Conservation (phyloP, 225 moss, liverwort and hornwort species). For the Lunularia cruciata region DNA sequence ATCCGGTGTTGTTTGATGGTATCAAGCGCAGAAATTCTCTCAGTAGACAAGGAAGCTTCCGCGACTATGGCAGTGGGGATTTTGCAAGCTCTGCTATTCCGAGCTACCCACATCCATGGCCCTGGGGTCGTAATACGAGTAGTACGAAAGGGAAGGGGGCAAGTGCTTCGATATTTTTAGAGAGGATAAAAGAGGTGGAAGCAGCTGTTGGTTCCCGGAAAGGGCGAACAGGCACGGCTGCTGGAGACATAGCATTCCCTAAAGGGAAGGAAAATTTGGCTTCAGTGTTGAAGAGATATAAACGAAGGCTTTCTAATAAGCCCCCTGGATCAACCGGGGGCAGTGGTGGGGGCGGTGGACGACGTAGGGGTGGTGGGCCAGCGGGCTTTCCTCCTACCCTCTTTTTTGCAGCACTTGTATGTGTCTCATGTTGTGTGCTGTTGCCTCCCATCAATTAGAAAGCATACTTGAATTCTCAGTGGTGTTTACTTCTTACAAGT, state of each 20-base stretch:
- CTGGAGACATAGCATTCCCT: conserved; percentile 89
- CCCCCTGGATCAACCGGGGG: conserved; percentile 48
- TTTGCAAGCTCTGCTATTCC: conserved; percentile 34
- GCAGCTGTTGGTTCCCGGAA: conserved; percentile 77
- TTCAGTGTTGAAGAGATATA: conserved; percentile 84
- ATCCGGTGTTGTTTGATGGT: conserved; percentile 24
- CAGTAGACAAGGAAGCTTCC: conserved; percentile 45
- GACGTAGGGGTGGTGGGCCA: conserved; percentile 37
- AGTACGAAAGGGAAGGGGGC: conserved; percentile 61
- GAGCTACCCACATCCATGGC: conserved; percentile 64
- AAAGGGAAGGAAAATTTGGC: conserved; percentile 94
- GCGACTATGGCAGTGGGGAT: conserved; percentile 49
- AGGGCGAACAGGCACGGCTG: conserved; percentile 88
- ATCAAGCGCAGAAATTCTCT: conserved; percentile 28
- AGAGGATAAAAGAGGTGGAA: conserved; percentile 93
- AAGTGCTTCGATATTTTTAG: conserved; percentile 64
- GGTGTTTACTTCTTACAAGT: conserved; percentile 20
- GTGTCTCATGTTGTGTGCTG: conserved; percentile 36
- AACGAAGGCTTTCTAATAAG: conserved; percentile 67
- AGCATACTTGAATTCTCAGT: conserved; percentile 9
- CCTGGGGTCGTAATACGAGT: conserved; percentile 67
- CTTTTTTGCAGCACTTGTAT: conserved; percentile 51
- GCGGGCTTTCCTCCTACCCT: conserved; percentile 20
- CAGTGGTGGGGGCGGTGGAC: conserved; percentile 44
- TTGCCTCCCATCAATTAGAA: conserved; percentile 30